These are phyloP conservation scores for Melaleuca quinquenervia DNA, from an alignment of 345 rosid genomes.

Conservation along the genomic window DNA sequence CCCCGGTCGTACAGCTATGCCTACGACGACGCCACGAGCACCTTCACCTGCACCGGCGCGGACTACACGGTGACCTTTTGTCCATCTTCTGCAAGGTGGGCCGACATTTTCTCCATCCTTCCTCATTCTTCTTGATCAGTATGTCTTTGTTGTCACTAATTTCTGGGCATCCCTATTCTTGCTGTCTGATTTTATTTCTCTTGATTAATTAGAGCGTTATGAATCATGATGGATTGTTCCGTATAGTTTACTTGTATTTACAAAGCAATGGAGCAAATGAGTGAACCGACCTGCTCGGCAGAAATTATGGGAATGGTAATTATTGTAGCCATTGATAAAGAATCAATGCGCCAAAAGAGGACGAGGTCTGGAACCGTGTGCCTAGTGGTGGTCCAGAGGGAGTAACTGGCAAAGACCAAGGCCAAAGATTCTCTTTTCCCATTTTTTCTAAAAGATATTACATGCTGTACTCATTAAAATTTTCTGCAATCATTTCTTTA, in stretches of 20 bases:
- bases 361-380: background rate
- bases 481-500: background rate
- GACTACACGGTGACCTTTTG: conserved; percentile 94
- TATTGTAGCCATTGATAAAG: background rate
- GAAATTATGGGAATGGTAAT: background rate
- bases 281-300: too few relatives aligned
- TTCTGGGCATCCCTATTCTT: background rate
- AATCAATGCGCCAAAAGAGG: background rate
- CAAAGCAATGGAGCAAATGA: background rate
- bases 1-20: conserved; percentile 94
- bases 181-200: background rate
- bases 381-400: background rate
- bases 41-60: conserved; percentile 81
- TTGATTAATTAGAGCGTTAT: background rate
- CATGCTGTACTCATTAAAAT: background rate
- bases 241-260: background rate
- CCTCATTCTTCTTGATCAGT: background rate
- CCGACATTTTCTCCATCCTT: background rate
- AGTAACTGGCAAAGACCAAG: background rate
- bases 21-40: conserved; percentile 84
- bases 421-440: conserved; percentile 6
- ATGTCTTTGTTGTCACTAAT: background rate
- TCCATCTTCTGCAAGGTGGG: conserved; percentile 77
- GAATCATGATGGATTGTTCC: accelerated
- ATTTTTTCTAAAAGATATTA: background rate